phyloP scores from a whole-genome alignment of 495 filamentous ascomycete species.

The Aspergillus campestris region DNA sequence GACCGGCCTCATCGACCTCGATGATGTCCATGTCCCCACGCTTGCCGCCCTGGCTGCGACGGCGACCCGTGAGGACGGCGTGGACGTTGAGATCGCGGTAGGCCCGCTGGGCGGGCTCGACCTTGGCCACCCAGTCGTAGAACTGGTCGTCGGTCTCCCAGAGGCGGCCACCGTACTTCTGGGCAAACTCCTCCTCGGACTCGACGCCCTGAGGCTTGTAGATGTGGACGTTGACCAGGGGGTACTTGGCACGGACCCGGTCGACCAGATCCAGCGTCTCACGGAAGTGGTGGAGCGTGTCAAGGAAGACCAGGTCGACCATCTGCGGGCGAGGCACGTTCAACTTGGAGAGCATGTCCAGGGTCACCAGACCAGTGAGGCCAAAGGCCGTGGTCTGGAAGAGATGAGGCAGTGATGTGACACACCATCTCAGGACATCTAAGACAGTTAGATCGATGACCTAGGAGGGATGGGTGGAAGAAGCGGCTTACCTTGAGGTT shows the following conservation, averaged over 20 bases:
- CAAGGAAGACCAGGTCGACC: constrained; percentile 91
- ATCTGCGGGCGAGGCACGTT: constrained; percentile 55
- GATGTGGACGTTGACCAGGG: constrained; percentile 69
- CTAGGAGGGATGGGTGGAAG: constrained; percentile 5
- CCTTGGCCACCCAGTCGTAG: constrained; percentile 96
- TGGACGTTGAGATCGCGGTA: constrained; percentile 83
- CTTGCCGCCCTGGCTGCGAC: constrained; percentile 88
- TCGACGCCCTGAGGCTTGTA: constrained; percentile 74
- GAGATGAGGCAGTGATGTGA: constrained; percentile 79
- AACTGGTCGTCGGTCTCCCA: constrained; percentile 82
- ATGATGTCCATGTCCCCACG: constrained; percentile 81
- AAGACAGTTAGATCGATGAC: constrained; percentile 15
- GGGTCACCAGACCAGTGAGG: constrained; percentile 82
- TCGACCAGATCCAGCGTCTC: constrained; percentile 83
- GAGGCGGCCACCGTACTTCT: constrained; percentile 69
- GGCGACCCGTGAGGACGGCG: constrained; percentile 89
- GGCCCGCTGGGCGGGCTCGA: constrained; percentile 89
- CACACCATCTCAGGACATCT: constrained; percentile 89
- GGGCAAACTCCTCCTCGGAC: constrained; percentile 66
- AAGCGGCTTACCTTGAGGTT: constrained; percentile 53
- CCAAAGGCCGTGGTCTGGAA: constrained; percentile 98
- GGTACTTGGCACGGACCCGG: constrained; percentile 66
- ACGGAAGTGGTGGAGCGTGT: constrained; percentile 91
- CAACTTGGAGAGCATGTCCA: constrained; percentile 91
- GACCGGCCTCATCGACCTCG: constrained; percentile 83